phyloP scores from a whole-genome alignment of 495 filamentous ascomycete species.

The Cercophora newfieldiana region DNA sequence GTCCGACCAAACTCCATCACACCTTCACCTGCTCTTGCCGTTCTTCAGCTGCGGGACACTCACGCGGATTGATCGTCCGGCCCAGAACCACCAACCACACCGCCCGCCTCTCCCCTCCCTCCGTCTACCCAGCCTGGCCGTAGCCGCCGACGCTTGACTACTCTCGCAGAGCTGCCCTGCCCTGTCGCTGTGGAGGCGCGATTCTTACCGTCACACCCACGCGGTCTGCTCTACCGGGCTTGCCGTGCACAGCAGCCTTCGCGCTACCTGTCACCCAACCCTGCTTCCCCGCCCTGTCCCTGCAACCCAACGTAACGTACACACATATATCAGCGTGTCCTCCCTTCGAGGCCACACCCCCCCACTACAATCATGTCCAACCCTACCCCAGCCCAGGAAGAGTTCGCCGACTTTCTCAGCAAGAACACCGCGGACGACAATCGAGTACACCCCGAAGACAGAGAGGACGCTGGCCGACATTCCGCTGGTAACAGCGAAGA shows the following conservation, averaged over 20 bases:
- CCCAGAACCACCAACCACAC: constrained; percentile 18
- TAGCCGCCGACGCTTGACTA: constrained; percentile 13
- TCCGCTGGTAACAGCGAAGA: constrained; percentile 49
- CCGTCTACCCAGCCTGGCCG: neutral
- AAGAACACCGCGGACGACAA: constrained; percentile 50
- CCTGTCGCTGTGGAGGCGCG: constrained; percentile 1
- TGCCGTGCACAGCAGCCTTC: constrained; percentile 24
- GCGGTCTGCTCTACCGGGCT: constrained; percentile 21
- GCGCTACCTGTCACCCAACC: constrained; percentile 33
- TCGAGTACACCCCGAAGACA: constrained; percentile 53
- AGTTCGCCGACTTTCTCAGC: constrained; percentile 73
- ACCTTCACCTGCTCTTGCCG: constrained; percentile 10
- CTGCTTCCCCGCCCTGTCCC: constrained; percentile 23
- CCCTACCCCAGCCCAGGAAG: constrained; percentile 71
- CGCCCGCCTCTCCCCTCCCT: neutral
- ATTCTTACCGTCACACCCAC: constrained; percentile 3
- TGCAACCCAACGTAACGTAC: constrained; percentile 21
- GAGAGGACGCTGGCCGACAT: constrained; percentile 52
- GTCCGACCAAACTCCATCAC: constrained; percentile 1
- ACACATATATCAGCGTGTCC: constrained; percentile 21
- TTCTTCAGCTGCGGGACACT: constrained; percentile 1
- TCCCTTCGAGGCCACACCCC: constrained; percentile 12
- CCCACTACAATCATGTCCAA: constrained; percentile 53
- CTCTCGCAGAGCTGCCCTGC: constrained; percentile 2
- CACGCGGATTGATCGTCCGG: constrained; percentile 16